Conservation (phyloP, 2,329 filamentous ascomycete genomes). For the Lachnellula suecica region DNA sequence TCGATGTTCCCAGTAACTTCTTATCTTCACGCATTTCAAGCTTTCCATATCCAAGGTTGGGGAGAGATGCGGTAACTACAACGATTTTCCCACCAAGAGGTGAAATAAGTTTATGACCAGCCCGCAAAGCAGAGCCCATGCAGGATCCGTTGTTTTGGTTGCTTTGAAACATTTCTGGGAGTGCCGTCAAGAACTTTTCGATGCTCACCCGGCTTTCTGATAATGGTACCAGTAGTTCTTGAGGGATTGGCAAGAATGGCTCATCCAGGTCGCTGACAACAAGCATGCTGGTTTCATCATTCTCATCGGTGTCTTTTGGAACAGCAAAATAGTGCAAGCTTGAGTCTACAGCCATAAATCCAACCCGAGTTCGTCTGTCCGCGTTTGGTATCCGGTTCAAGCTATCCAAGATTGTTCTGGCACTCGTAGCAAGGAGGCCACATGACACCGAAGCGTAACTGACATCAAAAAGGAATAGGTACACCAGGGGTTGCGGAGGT, state of each 20-base stretch:
- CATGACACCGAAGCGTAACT: conserved; percentile 88
- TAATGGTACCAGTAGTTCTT: conserved; percentile 85
- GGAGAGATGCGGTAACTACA: conserved; percentile 84
- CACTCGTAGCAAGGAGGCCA: conserved; percentile 86
- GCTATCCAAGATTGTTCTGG: conserved; percentile 91
- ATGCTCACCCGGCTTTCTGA: conserved; percentile 88
- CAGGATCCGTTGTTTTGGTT: conserved; percentile 88
- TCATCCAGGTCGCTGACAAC: conserved; percentile 95
- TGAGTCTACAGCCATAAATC: conserved; percentile 93
- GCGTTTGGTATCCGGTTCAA: conserved; percentile 98
- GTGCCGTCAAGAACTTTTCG: conserved; percentile 84
- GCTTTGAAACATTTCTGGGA: conserved; percentile 96
- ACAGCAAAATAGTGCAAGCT: conserved; percentile 96
- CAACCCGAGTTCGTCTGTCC: conserved; percentile 85
- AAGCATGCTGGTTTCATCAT: conserved; percentile 82
- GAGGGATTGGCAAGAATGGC: conserved; percentile 91
- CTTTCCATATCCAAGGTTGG: conserved; percentile 86
- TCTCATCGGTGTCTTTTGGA: conserved; percentile 83
- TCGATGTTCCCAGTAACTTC: conserved; percentile 89
- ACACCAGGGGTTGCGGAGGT: conserved; percentile 91
- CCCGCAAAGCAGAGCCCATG: conserved; percentile 89
- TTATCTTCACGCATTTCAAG: conserved; percentile 95
- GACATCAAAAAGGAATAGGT: conserved; percentile 93
- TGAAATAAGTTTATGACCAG: conserved; percentile 94
- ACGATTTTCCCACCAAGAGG: conserved; percentile 93